Evolutionary conservation across 306 rosid genomes (phyloP), one percentile per base, ranked within the genome.

Genomic region (Prunus armeniaca): DNA sequence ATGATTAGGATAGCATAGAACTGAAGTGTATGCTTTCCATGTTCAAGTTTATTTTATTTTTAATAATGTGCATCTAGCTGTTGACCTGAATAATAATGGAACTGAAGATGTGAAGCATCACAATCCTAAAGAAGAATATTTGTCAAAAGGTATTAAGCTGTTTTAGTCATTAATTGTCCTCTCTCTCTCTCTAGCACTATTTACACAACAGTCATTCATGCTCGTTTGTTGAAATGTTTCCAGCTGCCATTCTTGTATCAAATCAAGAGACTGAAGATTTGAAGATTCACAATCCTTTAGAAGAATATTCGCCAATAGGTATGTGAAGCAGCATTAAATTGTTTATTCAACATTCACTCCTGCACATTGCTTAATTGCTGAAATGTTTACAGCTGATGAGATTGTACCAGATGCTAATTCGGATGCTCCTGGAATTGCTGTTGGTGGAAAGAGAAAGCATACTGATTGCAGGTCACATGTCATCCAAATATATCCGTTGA

Each of bases 401-500:
- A 74, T 72, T 38, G 83, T 80, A 82, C 79, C 46, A 13, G 84
- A 79, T 82, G 84, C 84, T 78, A 55, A 34, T 63, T 75, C 79
- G 71, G 88, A 84, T 79, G 86, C 79, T 61, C 69, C 79, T 22
- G 79, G 74, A 72, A 79, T 64, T 30, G 52, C 51, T 76, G 88
- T 88, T 73, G 91, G 88, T 73, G 78, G 72, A 80, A 95, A 95
- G 91, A 92, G 97, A 84, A 90, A 88, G 81, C 87, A 38, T 72
- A 73, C 67, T 54, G 85, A 84, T 83, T 63, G 69, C 89, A 82
- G 99, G 99, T 95, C 69, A 72, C 75, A 46, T 74, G 78, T 80
- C 70, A 73, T 71, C 86, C 80, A 77, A 55, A 66, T 74, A 74
- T 76, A 56, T 75, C 52, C 20, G 32, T 61, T 65, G 57, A 47